Conservation (phyloP, 345 rosid species). For the Eucalyptus cloeziana region DNA sequence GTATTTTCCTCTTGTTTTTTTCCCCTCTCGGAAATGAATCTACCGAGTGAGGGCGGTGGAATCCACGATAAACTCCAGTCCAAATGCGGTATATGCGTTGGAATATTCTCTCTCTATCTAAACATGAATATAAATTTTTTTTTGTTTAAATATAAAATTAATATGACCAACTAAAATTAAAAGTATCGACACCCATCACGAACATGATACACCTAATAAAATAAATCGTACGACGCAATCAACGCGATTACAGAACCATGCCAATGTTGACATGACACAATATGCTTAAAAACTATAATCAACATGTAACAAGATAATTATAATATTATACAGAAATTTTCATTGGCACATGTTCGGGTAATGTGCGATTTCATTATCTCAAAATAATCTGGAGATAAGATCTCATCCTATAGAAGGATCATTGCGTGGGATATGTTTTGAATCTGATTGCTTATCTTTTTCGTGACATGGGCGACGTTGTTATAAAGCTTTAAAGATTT, state of each 20-base stretch:
- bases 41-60: not conserved
- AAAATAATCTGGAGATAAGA: not conserved
- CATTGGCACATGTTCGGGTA: fast-evolving
- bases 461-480: fast-evolving
- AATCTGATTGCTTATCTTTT: not conserved
- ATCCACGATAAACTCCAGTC: not conserved
- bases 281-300: not conserved
- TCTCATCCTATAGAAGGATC: not conserved
- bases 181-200: not conserved
- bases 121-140: not conserved
- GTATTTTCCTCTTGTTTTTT: not conserved
- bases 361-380: not conserved
- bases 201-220: fast-evolving
- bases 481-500: too few species aligned
- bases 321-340: not conserved
- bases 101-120: constrained; percentile 7
- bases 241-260: fast-evolving
- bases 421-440: fast-evolving
- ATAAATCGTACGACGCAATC: fast-evolving
- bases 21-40: not conserved
- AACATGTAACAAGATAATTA: fast-evolving
- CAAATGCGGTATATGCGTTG: constrained; percentile 19
- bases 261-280: fast-evolving
- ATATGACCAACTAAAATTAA: not conserved
- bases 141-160: not conserved